These are phyloP conservation scores for Ogataea glucozyma DNA, from an alignment of 805 yeast species.

Conservation along the genomic window DNA sequence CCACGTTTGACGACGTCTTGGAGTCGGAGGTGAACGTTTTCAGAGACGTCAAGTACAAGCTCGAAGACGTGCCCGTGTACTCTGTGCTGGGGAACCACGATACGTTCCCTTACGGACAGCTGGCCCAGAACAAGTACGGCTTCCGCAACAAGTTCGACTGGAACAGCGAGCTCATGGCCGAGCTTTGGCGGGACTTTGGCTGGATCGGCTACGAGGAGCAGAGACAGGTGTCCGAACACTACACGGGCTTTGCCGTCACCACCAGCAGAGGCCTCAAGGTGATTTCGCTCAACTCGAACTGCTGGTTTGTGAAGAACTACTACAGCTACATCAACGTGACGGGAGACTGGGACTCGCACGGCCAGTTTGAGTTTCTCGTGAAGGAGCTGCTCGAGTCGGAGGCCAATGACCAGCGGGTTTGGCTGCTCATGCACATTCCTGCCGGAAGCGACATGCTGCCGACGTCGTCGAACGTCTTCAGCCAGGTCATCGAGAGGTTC, in stretches of 20 bases:
- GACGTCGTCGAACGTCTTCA: constrained; percentile 54
- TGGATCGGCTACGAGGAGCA: constrained; percentile 44
- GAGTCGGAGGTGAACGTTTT: constrained; percentile 54
- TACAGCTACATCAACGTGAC: constrained; percentile 54
- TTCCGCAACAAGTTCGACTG: constrained; percentile 43
- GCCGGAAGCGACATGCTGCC: constrained; percentile 62
- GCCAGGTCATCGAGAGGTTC: constrained; percentile 62
- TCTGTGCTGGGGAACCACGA: constrained; percentile 73
- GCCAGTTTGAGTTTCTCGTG: constrained; percentile 60
- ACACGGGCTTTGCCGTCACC: constrained; percentile 60
- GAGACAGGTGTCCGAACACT: constrained; percentile 45
- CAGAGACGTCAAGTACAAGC: constrained; percentile 49
- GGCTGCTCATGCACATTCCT: constrained; percentile 74
- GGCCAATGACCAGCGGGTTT: constrained; percentile 58
- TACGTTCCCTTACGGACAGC: constrained; percentile 69
- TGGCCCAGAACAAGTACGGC: constrained; percentile 54
- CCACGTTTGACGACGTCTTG: constrained; percentile 48
- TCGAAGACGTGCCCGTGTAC: constrained; percentile 56
- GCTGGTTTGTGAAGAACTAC: constrained; percentile 64
- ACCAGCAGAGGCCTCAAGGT: constrained; percentile 60
- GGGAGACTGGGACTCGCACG: constrained; percentile 57
- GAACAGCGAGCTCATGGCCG: constrained; percentile 50
- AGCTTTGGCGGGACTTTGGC: constrained; percentile 46
- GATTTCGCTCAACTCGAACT: constrained; percentile 64
- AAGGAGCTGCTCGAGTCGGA: constrained; percentile 66